Evolutionary conservation across 495 filamentous ascomycete genomes (phyloP).

Genomic region (Talaromyces liani): DNA sequence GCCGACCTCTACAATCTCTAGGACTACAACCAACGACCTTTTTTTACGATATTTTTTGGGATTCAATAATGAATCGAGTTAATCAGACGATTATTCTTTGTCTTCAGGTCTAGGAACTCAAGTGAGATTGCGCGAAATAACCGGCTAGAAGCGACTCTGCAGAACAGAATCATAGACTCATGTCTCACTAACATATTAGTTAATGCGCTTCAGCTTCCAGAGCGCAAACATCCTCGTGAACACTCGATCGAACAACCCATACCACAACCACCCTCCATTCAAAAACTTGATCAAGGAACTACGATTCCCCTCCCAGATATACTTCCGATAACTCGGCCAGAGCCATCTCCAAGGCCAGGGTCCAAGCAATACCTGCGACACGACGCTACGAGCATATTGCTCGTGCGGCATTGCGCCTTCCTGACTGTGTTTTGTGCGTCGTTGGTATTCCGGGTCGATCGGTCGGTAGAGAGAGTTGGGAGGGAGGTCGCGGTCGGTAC

Average conservation of each 20-base stretch:
- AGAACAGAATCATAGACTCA: background rate
- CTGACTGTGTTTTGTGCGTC: conserved; percentile 50
- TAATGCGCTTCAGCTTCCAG: conserved; percentile 22
- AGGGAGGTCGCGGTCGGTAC: conserved; percentile 39
- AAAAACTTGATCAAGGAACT: conserved; percentile 44
- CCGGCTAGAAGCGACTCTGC: background rate
- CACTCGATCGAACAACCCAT: conserved; percentile 29
- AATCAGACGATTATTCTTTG: background rate
- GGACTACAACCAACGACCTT: background rate
- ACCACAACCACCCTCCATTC: conserved; percentile 34
- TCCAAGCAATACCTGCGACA: conserved; percentile 43
- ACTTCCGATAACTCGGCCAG: conserved; percentile 39
- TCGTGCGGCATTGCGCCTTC: conserved; percentile 43
- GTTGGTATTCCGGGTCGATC: conserved; percentile 42
- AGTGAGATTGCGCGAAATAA: background rate
- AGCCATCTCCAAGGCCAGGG: conserved; percentile 38
- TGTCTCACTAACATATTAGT: background rate
- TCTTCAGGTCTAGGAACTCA: no score
- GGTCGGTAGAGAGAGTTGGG: conserved; percentile 45
- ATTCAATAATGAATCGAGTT: background rate
- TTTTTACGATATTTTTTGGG: background rate
- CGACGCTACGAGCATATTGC: conserved; percentile 50
- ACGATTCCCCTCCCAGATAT: conserved; percentile 49
- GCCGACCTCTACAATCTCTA: background rate
- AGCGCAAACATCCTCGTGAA: conserved; percentile 43